Conservation (phyloP, 371 early-diverging fungal species). For the Rhizopus stolonifer region DNA sequence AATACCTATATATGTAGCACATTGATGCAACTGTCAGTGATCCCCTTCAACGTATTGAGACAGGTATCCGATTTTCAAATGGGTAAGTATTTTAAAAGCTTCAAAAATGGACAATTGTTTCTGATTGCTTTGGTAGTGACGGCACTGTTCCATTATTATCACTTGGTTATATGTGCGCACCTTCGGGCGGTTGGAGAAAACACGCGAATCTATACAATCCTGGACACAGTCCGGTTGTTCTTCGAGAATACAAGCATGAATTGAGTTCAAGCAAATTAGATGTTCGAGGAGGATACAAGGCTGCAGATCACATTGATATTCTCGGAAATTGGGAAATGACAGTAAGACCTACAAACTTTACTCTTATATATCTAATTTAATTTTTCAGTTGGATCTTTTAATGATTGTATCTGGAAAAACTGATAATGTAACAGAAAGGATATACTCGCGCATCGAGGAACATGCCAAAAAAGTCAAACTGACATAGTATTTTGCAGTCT, state of each 20-base stretch:
- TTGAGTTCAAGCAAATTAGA: constrained; percentile 57
- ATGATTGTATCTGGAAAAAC: constrained; percentile 40
- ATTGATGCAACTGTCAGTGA: constrained; percentile 47
- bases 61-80: constrained; percentile 55
- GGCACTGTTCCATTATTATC: constrained; percentile 92
- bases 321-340: constrained; percentile 60
- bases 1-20: constrained; percentile 19
- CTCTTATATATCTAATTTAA: background rate
- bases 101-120: background rate
- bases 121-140: constrained; percentile 58
- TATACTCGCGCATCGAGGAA: constrained; percentile 40
- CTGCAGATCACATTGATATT: constrained; percentile 91
- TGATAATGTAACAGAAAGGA: constrained; percentile 39
- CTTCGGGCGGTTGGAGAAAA: constrained; percentile 83
- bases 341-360: constrained; percentile 21
- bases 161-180: constrained; percentile 87
- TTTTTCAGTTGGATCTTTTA: constrained; percentile 36
- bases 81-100: constrained; percentile 43
- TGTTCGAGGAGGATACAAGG: constrained; percentile 81
- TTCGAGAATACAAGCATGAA: constrained; percentile 77
- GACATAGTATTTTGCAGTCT: background rate
- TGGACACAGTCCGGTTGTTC: constrained; percentile 66
- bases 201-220: constrained; percentile 79
- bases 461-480: constrained; percentile 35
- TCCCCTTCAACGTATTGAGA: constrained; percentile 45